These are phyloP conservation scores for Melampsora larici-populina DNA, from an alignment of 1,284 basidiomycete species.

Conservation along the genomic window DNA sequence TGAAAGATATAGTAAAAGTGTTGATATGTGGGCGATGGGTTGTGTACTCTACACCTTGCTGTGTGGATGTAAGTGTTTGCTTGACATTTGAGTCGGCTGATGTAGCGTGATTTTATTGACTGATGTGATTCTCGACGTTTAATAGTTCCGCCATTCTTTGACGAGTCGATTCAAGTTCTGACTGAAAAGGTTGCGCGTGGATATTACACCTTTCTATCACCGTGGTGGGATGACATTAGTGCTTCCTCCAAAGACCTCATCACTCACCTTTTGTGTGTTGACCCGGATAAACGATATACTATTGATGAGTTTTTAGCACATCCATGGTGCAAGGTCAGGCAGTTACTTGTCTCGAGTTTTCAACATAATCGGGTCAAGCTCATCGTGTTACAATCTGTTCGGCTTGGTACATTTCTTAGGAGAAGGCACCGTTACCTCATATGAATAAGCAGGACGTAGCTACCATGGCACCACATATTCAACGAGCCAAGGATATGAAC, in stretches of 20 bases:
- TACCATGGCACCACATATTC: conserved; percentile 37
- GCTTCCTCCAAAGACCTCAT: conserved; percentile 82
- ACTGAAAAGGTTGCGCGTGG: conserved; percentile 98
- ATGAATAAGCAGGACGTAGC: conserved; percentile 40
- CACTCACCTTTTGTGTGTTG: conserved; percentile 88
- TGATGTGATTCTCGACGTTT: too few species aligned
- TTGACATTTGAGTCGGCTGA: not conserved
- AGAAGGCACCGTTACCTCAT: conserved; percentile 29
- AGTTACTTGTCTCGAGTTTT: not conserved
- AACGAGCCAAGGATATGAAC: conserved; percentile 36
- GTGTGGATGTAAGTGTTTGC: conserved; percentile 79
- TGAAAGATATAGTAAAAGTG: conserved; percentile 94
- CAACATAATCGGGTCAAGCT: not conserved
- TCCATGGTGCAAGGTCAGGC: conserved; percentile 75
- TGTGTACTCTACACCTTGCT: conserved; percentile 97
- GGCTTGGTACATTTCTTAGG: not conserved
- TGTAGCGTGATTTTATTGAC: too few species aligned
- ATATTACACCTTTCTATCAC: conserved; percentile 96
- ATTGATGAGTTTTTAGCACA: conserved; percentile 97
- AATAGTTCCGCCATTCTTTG: conserved; percentile 73
- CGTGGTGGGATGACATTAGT: conserved; percentile 99
- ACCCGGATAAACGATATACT: conserved; percentile 89
- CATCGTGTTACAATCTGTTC: not conserved
- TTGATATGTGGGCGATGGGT: conserved; percentile 99
- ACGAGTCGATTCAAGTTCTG: conserved; percentile 95